phyloP scores from a whole-genome alignment of 2,329 filamentous ascomycete genomes.

The Alternaria atra region DNA sequence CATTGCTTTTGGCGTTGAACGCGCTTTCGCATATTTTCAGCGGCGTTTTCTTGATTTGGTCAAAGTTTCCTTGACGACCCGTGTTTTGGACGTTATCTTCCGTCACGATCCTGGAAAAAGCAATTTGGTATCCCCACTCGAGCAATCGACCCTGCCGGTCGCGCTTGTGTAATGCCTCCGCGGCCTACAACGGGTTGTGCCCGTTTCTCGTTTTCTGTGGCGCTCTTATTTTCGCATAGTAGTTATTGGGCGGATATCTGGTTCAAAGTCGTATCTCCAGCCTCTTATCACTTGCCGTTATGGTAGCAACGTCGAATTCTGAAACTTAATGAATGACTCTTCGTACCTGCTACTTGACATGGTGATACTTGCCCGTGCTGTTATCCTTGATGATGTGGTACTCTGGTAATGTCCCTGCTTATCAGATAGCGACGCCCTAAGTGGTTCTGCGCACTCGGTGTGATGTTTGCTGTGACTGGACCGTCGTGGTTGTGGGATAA shows the following conservation, averaged over 20 bases:
- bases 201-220: conserved; percentile 7
- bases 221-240: conserved; percentile 21
- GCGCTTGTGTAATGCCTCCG: not conserved
- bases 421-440: not conserved
- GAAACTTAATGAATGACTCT: not conserved
- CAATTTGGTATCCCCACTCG: conserved; percentile 6
- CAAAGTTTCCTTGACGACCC: conserved; percentile 11
- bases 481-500: not conserved
- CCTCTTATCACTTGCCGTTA: not conserved
- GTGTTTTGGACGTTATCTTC: conserved; percentile 21
- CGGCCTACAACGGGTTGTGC: not conserved
- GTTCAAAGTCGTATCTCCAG: not conserved
- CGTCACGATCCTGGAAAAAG: conserved; percentile 26
- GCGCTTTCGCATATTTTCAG: conserved; percentile 27
- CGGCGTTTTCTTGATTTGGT: conserved; percentile 31
- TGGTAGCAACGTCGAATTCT: not conserved
- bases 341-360: not conserved
- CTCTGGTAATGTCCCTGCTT: not conserved
- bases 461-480: not conserved
- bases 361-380: not conserved
- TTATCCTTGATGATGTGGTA: not conserved
- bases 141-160: conserved; percentile 1
- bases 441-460: not conserved
- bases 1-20: conserved; percentile 42
- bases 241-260: conserved; percentile 8